Conservation (phyloP, 257 asterid species). For the Ocimum tenuiflorum region DNA sequence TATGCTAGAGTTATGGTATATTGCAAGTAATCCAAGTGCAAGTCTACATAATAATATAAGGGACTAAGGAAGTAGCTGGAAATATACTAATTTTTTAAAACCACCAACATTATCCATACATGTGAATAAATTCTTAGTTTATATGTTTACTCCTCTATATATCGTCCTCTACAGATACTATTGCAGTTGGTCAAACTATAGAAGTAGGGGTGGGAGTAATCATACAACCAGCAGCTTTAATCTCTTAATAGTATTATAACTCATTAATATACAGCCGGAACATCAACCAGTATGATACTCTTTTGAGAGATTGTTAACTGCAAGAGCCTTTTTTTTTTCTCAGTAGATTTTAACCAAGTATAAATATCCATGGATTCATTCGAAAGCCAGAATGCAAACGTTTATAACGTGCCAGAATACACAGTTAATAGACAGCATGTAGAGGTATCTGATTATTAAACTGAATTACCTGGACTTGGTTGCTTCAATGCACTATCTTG, state of each 20-base stretch:
- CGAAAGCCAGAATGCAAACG: background rate
- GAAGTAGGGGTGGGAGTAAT: background rate
- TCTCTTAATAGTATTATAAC: background rate
- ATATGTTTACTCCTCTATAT: background rate
- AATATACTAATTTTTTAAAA: no score
- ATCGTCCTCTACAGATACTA: background rate
- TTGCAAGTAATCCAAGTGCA: no score
- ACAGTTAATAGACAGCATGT: no score
- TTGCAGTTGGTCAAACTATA: background rate
- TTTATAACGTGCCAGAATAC: background rate
- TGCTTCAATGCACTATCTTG: slow-evolving; percentile 70
- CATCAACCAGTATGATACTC: background rate
- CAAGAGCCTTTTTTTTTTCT: background rate
- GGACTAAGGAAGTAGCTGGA: no score
- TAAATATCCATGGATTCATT: background rate
- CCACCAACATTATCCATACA: no score
- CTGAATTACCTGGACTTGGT: slow-evolving; percentile 69
- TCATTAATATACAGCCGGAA: background rate
- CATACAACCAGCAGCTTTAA: background rate
- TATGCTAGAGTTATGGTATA: no score
- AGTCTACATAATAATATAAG: no score
- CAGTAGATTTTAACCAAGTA: background rate
- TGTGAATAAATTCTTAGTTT: background rate
- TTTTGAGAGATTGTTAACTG: background rate
- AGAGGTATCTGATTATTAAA: slow-evolving; percentile 3